Percentiles rank a stretch among this genome's conserved stretches.
These are phyloP conservation scores for Ramaria sp. DNA, from an alignment of 768 basidiomycete species.

Conservation along the genomic window DNA sequence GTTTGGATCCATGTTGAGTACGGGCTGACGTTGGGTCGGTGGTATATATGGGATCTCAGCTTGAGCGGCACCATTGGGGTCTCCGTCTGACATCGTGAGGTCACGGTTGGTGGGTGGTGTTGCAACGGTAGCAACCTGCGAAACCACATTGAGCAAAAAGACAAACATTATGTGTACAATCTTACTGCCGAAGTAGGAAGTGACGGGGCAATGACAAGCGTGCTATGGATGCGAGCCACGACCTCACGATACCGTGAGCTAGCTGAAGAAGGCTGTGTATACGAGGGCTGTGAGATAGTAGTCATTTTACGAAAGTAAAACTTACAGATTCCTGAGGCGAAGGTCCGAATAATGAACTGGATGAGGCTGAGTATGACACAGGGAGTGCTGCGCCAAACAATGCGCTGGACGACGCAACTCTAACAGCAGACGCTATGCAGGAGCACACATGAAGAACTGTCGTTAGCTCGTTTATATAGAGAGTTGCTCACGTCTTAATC, in stretches of 20 bases:
- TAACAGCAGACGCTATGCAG: neutral
- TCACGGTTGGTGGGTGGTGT: neutral
- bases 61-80: conserved; percentile 17
- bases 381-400: conserved; percentile 29
- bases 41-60: conserved; percentile 76
- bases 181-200: conserved; percentile 3
- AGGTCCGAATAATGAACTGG: conserved; percentile 38
- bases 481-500: neutral
- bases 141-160: conserved; percentile 10
- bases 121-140: neutral
- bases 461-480: neutral
- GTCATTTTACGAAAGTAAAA: neutral
- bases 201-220: conserved; percentile 33
- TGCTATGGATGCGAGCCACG: conserved; percentile 55
- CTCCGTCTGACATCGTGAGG: neutral
- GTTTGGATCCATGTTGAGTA: conserved; percentile 16
- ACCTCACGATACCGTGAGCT: conserved; percentile 27
- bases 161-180: conserved; percentile 23
- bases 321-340: neutral
- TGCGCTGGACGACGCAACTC: conserved; percentile 21
- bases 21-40: conserved; percentile 38
- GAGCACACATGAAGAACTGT: neutral
- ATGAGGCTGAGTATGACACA: conserved; percentile 18
- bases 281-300: neutral
- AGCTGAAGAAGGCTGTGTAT: conserved; percentile 8